Conservation (phyloP, 2,329 filamentous ascomycete species). For the Diplodia corticola region DNA sequence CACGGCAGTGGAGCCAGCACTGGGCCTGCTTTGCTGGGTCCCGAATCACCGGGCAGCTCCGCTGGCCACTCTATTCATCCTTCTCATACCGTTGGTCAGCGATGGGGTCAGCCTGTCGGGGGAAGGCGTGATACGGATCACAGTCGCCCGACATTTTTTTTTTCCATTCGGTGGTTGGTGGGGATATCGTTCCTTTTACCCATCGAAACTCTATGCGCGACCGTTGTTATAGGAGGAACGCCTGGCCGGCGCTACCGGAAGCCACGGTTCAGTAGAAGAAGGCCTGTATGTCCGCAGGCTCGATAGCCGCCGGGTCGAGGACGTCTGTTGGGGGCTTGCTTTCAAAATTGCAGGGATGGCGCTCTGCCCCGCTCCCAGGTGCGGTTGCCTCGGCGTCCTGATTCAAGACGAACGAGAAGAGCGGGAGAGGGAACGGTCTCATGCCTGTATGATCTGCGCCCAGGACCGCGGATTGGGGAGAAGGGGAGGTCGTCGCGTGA, state of each 20-base stretch:
- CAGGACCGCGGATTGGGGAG: constrained; percentile 5
- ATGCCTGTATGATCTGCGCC: constrained; percentile 17
- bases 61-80: not conserved
- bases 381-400: not conserved
- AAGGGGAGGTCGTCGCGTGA: not conserved
- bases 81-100: not conserved
- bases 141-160: not conserved
- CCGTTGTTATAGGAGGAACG: not conserved
- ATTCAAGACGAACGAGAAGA: not conserved
- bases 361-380: not conserved
- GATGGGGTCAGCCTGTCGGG: not conserved
- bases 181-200: not conserved
- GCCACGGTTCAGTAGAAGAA: not conserved
- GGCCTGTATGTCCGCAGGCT: not conserved
- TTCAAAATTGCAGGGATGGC: not conserved
- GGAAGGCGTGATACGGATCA: not conserved
- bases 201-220: not conserved
- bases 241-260: not conserved
- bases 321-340: not conserved
- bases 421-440: not conserved
- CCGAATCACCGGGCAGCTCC: not conserved
- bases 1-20: not conserved
- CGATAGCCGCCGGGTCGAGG: not conserved
- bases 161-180: not conserved
- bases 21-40: not conserved